A percentile compares a stretch with the other conserved stretches of the same genome.
Evolutionary conservation across 2,329 filamentous ascomycete genomes (phyloP).

Genomic region (Aspergillus floridensis): DNA sequence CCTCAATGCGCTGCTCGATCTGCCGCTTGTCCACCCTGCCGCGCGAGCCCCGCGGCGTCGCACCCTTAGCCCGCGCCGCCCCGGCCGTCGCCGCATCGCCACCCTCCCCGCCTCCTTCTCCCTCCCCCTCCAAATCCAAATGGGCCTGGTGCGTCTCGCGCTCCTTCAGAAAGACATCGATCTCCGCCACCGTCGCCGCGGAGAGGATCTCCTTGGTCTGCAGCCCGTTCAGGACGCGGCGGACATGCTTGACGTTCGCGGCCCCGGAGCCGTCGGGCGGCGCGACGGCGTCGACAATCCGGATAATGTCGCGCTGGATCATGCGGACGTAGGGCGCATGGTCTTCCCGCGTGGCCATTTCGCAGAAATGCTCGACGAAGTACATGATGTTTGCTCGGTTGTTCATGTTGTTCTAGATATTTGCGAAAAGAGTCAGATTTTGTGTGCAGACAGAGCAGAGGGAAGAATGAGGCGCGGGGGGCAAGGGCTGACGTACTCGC

Average conservation of each 20-base stretch:
- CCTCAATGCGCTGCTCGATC: constrained; percentile 93
- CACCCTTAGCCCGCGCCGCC: constrained; percentile 24
- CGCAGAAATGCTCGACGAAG: constrained; percentile 93
- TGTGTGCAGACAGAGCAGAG: background rate
- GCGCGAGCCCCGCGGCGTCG: constrained; percentile 28
- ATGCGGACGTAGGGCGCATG: constrained; percentile 83
- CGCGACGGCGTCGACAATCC: constrained; percentile 87
- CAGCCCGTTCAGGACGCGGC: constrained; percentile 72
- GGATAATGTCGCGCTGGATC: constrained; percentile 89
- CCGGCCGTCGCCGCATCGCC: constrained; percentile 12
- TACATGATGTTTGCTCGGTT: constrained; percentile 98
- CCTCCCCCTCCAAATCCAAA: constrained; percentile 44
- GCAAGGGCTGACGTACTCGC: constrained; percentile 52
- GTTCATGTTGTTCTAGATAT: constrained; percentile 80
- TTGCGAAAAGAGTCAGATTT: background rate
- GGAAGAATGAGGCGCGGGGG: background rate
- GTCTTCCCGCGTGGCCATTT: constrained; percentile 73
- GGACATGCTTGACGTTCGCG: constrained; percentile 89
- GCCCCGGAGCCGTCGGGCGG: constrained; percentile 82
- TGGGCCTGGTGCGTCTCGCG: constrained; percentile 66
- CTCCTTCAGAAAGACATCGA: constrained; percentile 79
- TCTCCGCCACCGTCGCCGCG: constrained; percentile 70
- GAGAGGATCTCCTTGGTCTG: constrained; percentile 70
- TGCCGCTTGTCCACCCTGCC: constrained; percentile 72
- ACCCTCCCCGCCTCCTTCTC: constrained; percentile 12